Evolutionary conservation across 805 yeast species (phyloP), one percentile per base, ranked within the genome.

Genomic region (Zygotorulaspora sp.): DNA sequence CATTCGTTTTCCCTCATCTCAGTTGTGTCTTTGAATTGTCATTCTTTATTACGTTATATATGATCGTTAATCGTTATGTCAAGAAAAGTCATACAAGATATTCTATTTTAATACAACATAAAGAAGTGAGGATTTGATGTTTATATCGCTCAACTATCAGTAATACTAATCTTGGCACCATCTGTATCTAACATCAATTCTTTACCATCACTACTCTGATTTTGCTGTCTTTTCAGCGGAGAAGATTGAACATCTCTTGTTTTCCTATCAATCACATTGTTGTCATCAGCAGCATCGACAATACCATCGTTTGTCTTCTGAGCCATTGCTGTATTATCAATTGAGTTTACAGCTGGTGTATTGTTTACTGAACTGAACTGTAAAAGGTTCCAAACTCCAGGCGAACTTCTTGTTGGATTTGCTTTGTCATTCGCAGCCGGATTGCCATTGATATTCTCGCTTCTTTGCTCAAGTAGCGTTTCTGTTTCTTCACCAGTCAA

Each of bases 351-450:
- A 12, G 60, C 62, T 8, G 65, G 65, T 3, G 65, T 60, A 33
- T 61, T 61, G 27, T 52, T 58, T 2, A 53, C 61, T 3, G 79
- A 74, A 27, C 76, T 67, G 38, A 89, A 79, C 53, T 88, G 96
- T 54, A 89, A 86, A 64, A 85, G 80, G 57, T 83, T 85, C 97
- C 96, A 86, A 42, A 89, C 75, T 12, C 95, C 96, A 1, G 97
- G 97, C 1, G 95, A 85, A 20, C 66, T 61, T 36, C 62, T 63
- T 6, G 52, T 52, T 14, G 47, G 41, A 40, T 20, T 43, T 48
- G 30, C 38, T 49, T 34, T 53, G 44, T 30, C 55, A 40, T 29
- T 40, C 45, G 18, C 37, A 29, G 17, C 28, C 32, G 16, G 41
- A 34, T 28, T 35, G 21, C 27, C 43, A 15, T 36, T 37, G 16